Conservation (phyloP, 2,329 filamentous ascomycete genomes). For the Dryadomyces quercus-mongolicae region DNA sequence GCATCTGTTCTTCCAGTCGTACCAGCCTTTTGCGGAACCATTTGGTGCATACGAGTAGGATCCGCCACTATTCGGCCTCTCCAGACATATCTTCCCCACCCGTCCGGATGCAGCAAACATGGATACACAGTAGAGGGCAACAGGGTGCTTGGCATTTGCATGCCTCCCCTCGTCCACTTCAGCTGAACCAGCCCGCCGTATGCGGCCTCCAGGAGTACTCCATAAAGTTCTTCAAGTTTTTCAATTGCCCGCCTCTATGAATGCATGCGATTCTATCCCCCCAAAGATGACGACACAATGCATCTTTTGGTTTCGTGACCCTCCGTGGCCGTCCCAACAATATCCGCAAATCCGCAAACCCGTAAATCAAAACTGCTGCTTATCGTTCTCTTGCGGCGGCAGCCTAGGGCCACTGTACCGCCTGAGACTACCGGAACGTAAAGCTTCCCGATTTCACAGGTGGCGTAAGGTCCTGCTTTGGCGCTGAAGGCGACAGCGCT, state of each 20-base stretch:
- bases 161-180: too few species aligned
- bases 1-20: not conserved
- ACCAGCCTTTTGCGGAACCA: not conserved
- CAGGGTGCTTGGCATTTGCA: too few species aligned
- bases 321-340: not conserved
- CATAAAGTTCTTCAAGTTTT: too few species aligned
- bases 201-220: too few species aligned
- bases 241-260: not conserved
- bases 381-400: not conserved
- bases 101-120: not conserved
- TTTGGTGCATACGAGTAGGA: too few species aligned
- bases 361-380: not conserved
- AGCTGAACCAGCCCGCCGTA: too few species aligned
- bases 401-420: not conserved
- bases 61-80: not conserved
- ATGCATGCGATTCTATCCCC: not conserved
- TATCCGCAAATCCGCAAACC: not conserved
- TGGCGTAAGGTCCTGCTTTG: slow-evolving; percentile 45
- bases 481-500: slow-evolving; percentile 44
- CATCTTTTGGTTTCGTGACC: too few species aligned
- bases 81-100: not conserved
- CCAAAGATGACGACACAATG: too few species aligned
- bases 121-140: too few species aligned
- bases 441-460: slow-evolving; percentile 40
- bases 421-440: slow-evolving; percentile 15